Base-by-base conservation (phyloP, 2,329 filamentous ascomycete genomes). In the Pseudopithomyces chartarum region DNA sequence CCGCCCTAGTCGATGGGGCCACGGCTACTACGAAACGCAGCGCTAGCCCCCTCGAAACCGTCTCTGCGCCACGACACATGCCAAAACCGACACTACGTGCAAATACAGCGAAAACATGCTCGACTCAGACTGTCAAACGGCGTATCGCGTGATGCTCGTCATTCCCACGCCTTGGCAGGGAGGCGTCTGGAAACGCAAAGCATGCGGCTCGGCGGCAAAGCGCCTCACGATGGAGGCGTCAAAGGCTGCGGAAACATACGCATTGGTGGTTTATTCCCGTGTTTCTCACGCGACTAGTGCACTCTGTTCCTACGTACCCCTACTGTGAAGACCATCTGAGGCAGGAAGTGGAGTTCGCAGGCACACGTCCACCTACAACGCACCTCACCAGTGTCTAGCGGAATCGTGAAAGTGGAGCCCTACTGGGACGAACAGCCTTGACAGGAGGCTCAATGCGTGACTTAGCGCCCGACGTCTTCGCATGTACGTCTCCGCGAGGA, bases 11-110 rank as follows among this genome's bases (percentile, higher is more conserved):
- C 19, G 45, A n/a, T 23, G 51, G 40, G 19, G 17, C 23, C 33
- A 39, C 22, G 43, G 52, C 53, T 46, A 55, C 52, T 34, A n/a
- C 52, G 53, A 58, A 58, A 58, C 56, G 54, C 43, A 26, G 53
- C 43, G 26, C 43, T 38, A 22, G 23, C 23, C 15, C n/a, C 33
- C 51, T 52, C 52, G 56, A 58, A 58, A 58, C 56, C 44, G 6
- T 26, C 13, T 22, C 22, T 46, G 53, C 52, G 15, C 26, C 52
- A 58, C 52, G 13, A 52, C 26, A 26, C n/a, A 42, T 43, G 46
- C 44, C 52, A 40, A 52, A 39, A 44, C 40, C 23, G 36, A 32
- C 32, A 13, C 34, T 45, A 29, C 43, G 40, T 8, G 38, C 46
- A 32, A 26, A 22, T 23, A 15, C 23, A 17, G 32, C 40, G 13